These are phyloP conservation scores for Colletotrichum kahawae DNA, from an alignment of 2,329 filamentous ascomycete species.

Conservation along the genomic window DNA sequence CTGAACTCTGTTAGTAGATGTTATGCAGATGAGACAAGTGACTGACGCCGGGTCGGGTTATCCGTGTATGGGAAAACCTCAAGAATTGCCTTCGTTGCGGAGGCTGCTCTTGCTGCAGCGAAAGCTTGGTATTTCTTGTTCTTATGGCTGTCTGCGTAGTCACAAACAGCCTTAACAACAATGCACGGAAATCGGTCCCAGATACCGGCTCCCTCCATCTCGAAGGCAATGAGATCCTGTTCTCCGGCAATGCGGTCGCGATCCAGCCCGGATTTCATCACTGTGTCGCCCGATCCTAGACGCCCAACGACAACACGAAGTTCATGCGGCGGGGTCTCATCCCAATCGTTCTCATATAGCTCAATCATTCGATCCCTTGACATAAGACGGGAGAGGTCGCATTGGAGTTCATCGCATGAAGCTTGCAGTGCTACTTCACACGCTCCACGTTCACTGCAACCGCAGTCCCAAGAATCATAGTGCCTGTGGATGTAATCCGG, in stretches of 20 bases:
- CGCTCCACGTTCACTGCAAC: no score
- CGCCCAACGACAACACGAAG: background rate
- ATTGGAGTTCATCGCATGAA: no score
- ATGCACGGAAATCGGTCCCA: conserved; percentile 34
- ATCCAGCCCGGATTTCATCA: conserved; percentile 42
- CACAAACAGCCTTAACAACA: conserved; percentile 41
- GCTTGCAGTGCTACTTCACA: no score
- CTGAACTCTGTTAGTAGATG: no score
- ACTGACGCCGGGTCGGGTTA: no score
- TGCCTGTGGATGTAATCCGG: no score
- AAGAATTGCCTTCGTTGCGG: conserved; percentile 31
- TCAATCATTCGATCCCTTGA: no score
- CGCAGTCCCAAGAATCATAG: no score
- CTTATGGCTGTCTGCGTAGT: conserved; percentile 46
- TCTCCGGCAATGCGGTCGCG: conserved; percentile 37
- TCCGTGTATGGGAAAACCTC: background rate
- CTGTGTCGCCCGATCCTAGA: conserved; percentile 41
- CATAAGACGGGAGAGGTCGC: no score
- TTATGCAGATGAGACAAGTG: no score
- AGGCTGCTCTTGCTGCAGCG: conserved; percentile 39
- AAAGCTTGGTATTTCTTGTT: conserved; percentile 40
- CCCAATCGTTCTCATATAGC: no score
- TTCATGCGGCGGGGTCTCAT: no score
- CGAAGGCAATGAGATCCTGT: conserved; percentile 33
- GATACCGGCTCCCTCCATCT: conserved; percentile 37